Percentiles rank a stretch among this genome's conserved stretches.
phyloP scores from a whole-genome alignment of 306 rosid genomes.

The Corylus americana region DNA sequence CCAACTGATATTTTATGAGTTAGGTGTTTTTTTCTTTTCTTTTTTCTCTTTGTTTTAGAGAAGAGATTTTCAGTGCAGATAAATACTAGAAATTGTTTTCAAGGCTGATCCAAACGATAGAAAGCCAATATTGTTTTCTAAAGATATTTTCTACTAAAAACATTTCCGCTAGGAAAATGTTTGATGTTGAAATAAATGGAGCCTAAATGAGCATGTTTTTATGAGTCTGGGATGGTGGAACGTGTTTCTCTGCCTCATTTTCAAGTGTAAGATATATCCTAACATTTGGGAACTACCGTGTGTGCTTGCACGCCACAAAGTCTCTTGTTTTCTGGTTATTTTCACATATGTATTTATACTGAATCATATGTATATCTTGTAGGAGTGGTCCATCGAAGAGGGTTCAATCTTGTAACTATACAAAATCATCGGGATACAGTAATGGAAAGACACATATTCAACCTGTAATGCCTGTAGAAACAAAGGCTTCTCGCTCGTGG shows the following conservation, averaged over 20 bases:
- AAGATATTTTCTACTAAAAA: background rate
- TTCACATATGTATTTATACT: background rate
- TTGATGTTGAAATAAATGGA: background rate
- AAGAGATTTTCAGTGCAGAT: too few species aligned
- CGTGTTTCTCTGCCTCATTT: too few species aligned
- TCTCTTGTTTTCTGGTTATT: constrained; percentile 12
- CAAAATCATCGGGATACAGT: constrained; percentile 44
- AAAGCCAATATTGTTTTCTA: background rate
- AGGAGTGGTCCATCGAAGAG: constrained; percentile 55
- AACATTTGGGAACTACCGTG: background rate
- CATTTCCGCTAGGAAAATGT: background rate
- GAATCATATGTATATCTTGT: constrained; percentile 21
- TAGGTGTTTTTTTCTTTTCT: too few species aligned
- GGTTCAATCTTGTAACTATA: constrained; percentile 46
- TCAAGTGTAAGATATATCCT: too few species aligned
- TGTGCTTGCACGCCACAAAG: background rate
- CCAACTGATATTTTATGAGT: too few species aligned
- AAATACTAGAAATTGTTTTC: too few species aligned
- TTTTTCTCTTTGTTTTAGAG: too few species aligned
- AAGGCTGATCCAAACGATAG: too few species aligned
- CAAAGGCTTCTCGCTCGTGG: constrained; percentile 50
- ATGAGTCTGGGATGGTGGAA: background rate
- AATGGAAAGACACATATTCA: constrained; percentile 34
- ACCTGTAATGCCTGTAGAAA: constrained; percentile 33
- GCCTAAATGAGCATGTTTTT: background rate